Conservation (phyloP, 352 stramenopile genomes). For the Globisporangium radiosum region DNA sequence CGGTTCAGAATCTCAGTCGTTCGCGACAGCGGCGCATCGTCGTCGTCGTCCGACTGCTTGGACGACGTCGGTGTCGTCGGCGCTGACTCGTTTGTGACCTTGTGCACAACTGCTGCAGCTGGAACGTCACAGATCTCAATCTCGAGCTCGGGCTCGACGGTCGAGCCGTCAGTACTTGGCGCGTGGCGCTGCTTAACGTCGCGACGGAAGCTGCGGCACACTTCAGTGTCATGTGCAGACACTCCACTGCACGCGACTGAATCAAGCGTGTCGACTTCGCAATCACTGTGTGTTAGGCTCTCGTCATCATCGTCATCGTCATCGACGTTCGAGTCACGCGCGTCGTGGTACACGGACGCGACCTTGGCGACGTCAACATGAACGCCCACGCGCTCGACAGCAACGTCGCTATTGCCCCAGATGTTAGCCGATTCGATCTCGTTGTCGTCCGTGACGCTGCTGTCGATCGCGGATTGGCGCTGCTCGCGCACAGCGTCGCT, state of each 20-base stretch:
- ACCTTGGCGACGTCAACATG: conserved; percentile 7
- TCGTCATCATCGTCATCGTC: neutral
- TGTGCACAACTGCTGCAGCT: neutral
- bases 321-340: neutral
- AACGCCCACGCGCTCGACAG: conserved; percentile 18
- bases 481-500: neutral
- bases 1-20: conserved; percentile 13
- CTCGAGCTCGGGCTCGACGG: conserved; percentile 38
- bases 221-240: neutral
- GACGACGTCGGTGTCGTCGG: neutral
- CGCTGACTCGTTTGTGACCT: neutral
- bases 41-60: neutral
- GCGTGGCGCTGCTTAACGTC: neutral
- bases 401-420: conserved; percentile 6
- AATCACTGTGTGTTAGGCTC: too few species aligned
- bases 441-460: too few species aligned
- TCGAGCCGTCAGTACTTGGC: conserved; percentile 1
- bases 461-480: too few species aligned
- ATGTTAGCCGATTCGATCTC: conserved; percentile 9
- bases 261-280: too few species aligned
- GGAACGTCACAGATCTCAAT: conserved; percentile 18
- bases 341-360: conserved; percentile 7
- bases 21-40: conserved; percentile 6
- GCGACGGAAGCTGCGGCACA: neutral
- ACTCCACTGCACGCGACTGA: too few species aligned